Percentiles rank a stretch among this genome's conserved stretches.
These are phyloP conservation scores for Dioscorea alata DNA, from an alignment of 106 monocot species.

Conservation along the genomic window DNA sequence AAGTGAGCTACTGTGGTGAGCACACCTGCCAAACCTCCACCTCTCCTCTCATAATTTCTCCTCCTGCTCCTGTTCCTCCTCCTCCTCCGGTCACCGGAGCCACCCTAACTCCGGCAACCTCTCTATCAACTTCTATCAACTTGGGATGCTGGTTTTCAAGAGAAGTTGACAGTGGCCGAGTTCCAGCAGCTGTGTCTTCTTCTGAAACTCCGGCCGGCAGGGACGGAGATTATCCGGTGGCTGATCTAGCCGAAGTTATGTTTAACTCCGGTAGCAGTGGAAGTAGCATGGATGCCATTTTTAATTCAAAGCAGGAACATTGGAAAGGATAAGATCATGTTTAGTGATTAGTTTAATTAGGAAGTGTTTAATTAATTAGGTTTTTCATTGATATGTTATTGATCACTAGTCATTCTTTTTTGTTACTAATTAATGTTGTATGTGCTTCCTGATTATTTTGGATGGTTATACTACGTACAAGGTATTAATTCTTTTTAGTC, in stretches of 20 bases:
- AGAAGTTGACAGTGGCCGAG: background rate
- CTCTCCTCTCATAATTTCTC: constrained; percentile 9
- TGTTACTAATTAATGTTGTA: no score
- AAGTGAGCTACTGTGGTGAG: constrained; percentile 19
- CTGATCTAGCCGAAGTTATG: constrained; percentile 26
- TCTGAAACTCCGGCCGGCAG: background rate
- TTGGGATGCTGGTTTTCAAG: background rate
- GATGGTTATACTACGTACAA: no score
- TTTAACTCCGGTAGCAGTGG: constrained; percentile 16
- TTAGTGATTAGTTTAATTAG: no score
- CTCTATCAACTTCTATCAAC: background rate
- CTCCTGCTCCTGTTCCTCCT: background rate
- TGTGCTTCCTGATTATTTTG: no score
- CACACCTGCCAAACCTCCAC: constrained; percentile 31
- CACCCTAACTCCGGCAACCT: background rate
- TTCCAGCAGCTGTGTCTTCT: background rate
- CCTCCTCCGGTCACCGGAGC: background rate
- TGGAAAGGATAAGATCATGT: background rate
- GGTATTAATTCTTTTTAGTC: no score
- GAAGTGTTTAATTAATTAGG: no score
- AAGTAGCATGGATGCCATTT: constrained; percentile 19
- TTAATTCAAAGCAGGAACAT: constrained; percentile 8
- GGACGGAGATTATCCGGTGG: constrained; percentile 14
- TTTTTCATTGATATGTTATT: no score
- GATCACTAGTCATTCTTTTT: no score